Conservation (phyloP, 2,329 filamentous ascomycete genomes). For the Trichoderma afroharzianum region DNA sequence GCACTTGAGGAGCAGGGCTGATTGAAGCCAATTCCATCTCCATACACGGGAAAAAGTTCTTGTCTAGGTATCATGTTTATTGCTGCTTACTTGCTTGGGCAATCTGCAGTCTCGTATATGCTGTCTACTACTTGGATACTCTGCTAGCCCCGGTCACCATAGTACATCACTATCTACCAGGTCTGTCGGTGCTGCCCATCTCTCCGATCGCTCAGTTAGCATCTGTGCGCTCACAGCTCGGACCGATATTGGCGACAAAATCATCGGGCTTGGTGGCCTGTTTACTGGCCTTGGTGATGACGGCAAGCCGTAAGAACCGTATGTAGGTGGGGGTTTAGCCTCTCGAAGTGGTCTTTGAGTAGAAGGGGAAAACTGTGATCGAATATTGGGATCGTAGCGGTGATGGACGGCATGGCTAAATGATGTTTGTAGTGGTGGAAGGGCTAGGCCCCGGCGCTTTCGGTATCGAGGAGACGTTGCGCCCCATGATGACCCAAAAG, state of each 20-base stretch:
- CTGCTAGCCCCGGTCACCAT: conserved; percentile 15
- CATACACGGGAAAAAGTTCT: not conserved
- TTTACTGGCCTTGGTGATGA: conserved; percentile 26
- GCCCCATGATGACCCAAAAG: conserved; percentile 40
- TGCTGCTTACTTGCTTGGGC: not conserved
- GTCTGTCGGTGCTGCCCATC: conserved; percentile 3
- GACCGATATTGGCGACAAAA: conserved; percentile 20
- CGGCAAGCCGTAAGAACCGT: conserved; percentile 30
- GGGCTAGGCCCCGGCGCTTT: conserved; percentile 22
- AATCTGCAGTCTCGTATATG: not conserved
- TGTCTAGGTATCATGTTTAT: not conserved
- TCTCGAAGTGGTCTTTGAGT: conserved; percentile 21
- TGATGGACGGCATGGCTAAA: conserved; percentile 28
- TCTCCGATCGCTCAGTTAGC: conserved; percentile 18
- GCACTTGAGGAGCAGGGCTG: not conserved
- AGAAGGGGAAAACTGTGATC: conserved; percentile 30
- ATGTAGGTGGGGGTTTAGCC: conserved; percentile 24
- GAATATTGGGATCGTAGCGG: conserved; percentile 34
- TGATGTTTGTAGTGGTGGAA: conserved; percentile 20
- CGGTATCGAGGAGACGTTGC: conserved; percentile 33
- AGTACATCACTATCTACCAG: conserved; percentile 23
- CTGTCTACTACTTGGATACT: not conserved
- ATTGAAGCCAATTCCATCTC: not conserved
- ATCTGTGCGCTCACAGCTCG: conserved; percentile 9
- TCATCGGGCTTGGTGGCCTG: conserved; percentile 23